These are phyloP conservation scores for Setaria italica DNA, from an alignment of 202 grass and related monocot genomes.

Conservation along the genomic window DNA sequence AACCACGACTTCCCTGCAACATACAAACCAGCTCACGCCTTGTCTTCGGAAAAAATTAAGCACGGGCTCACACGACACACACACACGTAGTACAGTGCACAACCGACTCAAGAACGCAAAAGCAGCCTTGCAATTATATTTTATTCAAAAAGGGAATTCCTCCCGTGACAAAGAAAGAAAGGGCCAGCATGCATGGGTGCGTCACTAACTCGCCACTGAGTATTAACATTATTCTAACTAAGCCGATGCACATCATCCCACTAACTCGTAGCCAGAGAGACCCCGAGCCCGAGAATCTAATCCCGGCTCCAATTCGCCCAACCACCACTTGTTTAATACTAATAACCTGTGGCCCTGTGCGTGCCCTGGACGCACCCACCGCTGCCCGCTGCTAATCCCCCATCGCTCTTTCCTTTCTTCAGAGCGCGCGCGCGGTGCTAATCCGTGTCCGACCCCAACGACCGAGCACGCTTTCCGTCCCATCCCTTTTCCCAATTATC, in stretches of 20 bases:
- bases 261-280: background rate
- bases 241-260: background rate
- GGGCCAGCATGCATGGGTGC: background rate
- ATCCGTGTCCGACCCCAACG: constrained; percentile 32
- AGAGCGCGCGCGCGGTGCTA: constrained; percentile 19
- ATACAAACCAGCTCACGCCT: background rate
- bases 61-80: background rate
- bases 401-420: background rate
- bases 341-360: background rate
- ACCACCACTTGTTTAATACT: constrained; percentile 24
- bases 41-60: background rate
- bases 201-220: background rate
- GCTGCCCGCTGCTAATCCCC: background rate
- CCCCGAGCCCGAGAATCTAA: background rate
- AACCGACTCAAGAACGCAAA: background rate
- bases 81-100: background rate
- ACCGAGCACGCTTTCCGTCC: constrained; percentile 8
- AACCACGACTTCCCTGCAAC: constrained; percentile 8
- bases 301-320: constrained; percentile 4
- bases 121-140: background rate
- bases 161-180: background rate
- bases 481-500: background rate
- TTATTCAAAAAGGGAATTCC: background rate
- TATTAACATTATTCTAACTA: background rate
- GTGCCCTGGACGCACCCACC: constrained; percentile 16